Percentiles rank a stretch among this genome's conserved stretches.
Conservation (phyloP, 805 yeast genomes). For the Blastobotrys chiropterorum region DNA sequence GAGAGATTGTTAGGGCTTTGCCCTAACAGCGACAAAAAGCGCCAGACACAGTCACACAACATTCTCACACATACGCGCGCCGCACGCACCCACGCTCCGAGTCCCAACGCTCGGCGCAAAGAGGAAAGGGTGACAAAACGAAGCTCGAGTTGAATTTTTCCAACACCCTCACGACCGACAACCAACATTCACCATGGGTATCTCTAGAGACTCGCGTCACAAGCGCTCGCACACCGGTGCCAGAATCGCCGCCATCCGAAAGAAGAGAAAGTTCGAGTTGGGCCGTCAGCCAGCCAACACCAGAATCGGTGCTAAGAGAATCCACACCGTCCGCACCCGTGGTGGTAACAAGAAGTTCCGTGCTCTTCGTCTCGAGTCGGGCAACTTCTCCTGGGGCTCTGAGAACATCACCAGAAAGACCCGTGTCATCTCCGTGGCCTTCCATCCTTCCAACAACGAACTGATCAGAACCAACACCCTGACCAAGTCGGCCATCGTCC, state of each 20-base stretch:
- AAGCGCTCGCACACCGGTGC: conserved; percentile 99
- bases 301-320: conserved; percentile 98
- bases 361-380: conserved; percentile 98
- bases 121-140: too few relatives aligned
- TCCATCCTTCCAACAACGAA: conserved; percentile 99
- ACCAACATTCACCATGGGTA: conserved; percentile 87
- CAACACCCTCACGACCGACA: too few relatives aligned
- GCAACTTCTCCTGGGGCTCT: conserved; percentile 99
- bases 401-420: conserved; percentile 99
- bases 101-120: too few relatives aligned
- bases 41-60: too few relatives aligned
- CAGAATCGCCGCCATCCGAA: conserved; percentile 99
- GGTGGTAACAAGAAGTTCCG: conserved; percentile 99
- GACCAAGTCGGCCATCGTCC: conserved; percentile 98
- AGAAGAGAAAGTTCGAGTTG: conserved; percentile 99
- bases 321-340: conserved; percentile 98
- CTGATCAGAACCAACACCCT: conserved; percentile 99
- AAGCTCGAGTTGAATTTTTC: too few relatives aligned
- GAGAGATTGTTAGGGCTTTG: too few relatives aligned
- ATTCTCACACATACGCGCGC: too few relatives aligned
- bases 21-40: too few relatives aligned
- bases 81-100: too few relatives aligned
- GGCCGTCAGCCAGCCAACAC: conserved; percentile 99
- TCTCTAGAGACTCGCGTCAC: conserved; percentile 99
- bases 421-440: conserved; percentile 95